Conservation (phyloP, 768 basidiomycete genomes). For the Antrodiella citrinella region DNA sequence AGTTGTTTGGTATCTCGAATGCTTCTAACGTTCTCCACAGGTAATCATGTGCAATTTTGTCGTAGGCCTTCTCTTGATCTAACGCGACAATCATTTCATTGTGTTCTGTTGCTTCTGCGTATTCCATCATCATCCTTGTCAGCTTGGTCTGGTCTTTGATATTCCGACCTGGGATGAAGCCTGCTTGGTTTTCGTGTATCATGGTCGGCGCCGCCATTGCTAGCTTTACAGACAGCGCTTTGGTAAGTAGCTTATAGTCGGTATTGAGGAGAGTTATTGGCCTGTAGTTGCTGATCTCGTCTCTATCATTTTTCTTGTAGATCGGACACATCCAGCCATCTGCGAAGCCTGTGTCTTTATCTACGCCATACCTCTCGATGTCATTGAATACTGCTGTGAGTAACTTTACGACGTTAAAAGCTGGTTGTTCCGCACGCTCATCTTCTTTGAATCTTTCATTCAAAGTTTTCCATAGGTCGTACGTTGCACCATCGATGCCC, state of each 20-base stretch:
- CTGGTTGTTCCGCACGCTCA: background rate
- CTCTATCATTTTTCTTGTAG: conserved; percentile 13
- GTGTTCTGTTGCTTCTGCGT: conserved; percentile 6
- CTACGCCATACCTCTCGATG: conserved; percentile 7
- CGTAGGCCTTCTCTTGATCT: conserved; percentile 17
- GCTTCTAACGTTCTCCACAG: conserved; percentile 5
- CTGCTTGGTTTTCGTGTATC: conserved; percentile 10
- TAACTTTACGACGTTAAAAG: background rate
- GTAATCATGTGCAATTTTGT: conserved; percentile 13
- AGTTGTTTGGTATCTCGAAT: conserved; percentile 3
- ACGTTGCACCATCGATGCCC: conserved; percentile 4
- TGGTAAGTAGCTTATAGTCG: conserved; percentile 18
- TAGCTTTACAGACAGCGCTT: conserved; percentile 5
- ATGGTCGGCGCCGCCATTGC: background rate
- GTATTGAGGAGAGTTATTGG: conserved; percentile 14
- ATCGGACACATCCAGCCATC: conserved; percentile 13
- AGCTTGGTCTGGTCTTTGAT: conserved; percentile 13
- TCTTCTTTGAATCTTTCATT: conserved; percentile 1
- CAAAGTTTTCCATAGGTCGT: conserved; percentile 7
- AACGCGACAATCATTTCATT: conserved; percentile 10
- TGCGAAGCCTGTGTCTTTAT: background rate
- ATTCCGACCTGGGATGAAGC: conserved; percentile 7
- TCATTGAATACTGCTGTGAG: conserved; percentile 6
- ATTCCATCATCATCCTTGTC: conserved; percentile 3
- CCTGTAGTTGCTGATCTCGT: conserved; percentile 10